A percentile compares a stretch with the other conserved stretches of the same genome.
These are phyloP conservation scores for Aspergillus affinis DNA, from an alignment of 495 filamentous ascomycete genomes.

Conservation along the genomic window DNA sequence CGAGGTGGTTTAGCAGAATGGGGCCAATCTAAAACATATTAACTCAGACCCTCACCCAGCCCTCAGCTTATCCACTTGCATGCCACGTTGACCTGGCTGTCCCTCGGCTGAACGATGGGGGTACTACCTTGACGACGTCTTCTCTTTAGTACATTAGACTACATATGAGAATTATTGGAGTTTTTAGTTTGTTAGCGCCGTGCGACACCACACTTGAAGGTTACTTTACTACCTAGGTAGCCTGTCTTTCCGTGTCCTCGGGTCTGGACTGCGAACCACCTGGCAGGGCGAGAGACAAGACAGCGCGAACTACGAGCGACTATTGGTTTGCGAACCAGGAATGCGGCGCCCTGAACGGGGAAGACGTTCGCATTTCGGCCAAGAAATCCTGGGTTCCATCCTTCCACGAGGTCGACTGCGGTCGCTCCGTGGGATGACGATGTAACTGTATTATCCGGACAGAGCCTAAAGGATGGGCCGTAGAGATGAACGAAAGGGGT, in stretches of 20 bases:
- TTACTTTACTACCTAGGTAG: too few species aligned
- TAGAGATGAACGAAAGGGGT: not conserved
- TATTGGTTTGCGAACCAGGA: not conserved
- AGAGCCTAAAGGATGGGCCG: too few species aligned
- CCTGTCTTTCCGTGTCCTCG: not conserved
- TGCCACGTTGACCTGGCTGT: conserved; percentile 9
- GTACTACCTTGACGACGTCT: not conserved
- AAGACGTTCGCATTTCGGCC: not conserved
- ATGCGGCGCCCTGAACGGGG: not conserved
- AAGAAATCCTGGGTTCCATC: not conserved
- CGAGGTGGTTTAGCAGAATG: not conserved
- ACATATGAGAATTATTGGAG: not conserved
- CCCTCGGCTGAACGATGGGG: conserved; percentile 9
- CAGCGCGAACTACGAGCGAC: not conserved
- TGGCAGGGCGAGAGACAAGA: not conserved
- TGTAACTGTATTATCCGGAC: not conserved
- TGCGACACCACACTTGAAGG: too few species aligned
- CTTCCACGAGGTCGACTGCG: not conserved
- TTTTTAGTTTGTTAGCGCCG: not conserved
- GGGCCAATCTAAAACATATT: not conserved
- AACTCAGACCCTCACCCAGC: not conserved
- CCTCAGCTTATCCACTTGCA: conserved; percentile 14
- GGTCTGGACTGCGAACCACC: not conserved
- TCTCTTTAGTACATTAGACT: too few species aligned
- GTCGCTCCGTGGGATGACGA: not conserved